Base-by-base conservation (phyloP, 108 stramenopile genomes). In the Skeletonema costatum region DNA sequence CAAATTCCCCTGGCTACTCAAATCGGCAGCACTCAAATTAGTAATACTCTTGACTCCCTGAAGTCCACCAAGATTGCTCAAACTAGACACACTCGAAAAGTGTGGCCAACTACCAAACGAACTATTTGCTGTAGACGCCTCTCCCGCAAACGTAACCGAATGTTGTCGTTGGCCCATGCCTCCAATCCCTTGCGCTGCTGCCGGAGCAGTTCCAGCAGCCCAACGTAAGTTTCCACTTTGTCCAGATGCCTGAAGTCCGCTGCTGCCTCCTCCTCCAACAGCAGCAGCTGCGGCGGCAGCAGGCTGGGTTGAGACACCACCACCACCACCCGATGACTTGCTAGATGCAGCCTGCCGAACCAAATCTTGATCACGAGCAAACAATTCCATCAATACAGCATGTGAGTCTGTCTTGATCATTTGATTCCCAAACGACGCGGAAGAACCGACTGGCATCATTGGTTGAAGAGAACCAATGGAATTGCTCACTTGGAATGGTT, bases 21-120 rank as follows among this genome's bases (percentile, higher is more conserved):
- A 82, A 76, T 94, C 93, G 2, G 88, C 89, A 32, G 81, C 88
- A 68, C 91, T 93, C 66, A 97, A 70, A 78, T 93, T 95, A 5
- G 92, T 95, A 64, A 97, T 93, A 64, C 92, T 93, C 75, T 91
- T 97, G 61, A 97, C 96, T n/a, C 96, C 96, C 32, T 90, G 89
- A 71, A 93, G 80, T 0, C 88, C 88, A 39, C 96, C 96, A 19
- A 96, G 74, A 81, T 93, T 94, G 80, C 90, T 94, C 17, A 96
- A 70, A 14, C 90, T 91, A 11, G 90, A 88, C 30, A 96, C 92
- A 63, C 92, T 93, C 16, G 93, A 92, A 73, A 96, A 96, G 70
- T 94, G 93, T 25, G 96, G 96, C 96, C 96, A 96, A 10, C 53
- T 56, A 2, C 25, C 53, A 56, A 56, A 25, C 8, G 96, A 94